These are phyloP conservation scores for Tardiomyces blankii DNA, from an alignment of 1,139 yeast genomes.

Conservation along the genomic window DNA sequence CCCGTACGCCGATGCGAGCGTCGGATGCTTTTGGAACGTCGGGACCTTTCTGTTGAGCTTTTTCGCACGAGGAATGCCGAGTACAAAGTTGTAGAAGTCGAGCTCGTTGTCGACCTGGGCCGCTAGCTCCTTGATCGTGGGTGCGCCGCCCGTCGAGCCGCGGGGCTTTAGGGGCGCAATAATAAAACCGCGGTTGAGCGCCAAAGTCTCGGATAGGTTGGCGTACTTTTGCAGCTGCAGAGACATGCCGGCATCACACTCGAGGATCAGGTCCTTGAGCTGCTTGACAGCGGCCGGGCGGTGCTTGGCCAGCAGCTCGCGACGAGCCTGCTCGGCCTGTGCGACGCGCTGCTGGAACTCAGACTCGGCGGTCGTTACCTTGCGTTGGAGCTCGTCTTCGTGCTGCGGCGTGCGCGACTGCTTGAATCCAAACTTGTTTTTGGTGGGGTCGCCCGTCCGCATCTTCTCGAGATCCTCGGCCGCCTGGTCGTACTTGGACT, in stretches of 20 bases:
- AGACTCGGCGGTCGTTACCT: constrained; percentile 73
- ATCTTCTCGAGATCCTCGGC: constrained; percentile 84
- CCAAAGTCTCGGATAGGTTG: constrained; percentile 72
- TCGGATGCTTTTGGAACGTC: constrained; percentile 69
- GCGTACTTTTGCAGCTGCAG: constrained; percentile 84
- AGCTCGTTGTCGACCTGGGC: constrained; percentile 70
- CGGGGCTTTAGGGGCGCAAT: constrained; percentile 52
- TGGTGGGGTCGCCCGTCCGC: constrained; percentile 70
- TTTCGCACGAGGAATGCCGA: constrained; percentile 18
- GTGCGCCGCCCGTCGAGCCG: constrained; percentile 25
- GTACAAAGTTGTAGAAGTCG: constrained; percentile 66
- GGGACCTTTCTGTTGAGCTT: constrained; percentile 31
- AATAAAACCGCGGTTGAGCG: constrained; percentile 77
- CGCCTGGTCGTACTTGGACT: constrained; percentile 62
- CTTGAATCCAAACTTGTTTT: constrained; percentile 58
- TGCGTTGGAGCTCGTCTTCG: constrained; percentile 77
- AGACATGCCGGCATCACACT: constrained; percentile 79
- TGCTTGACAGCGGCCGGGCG: constrained; percentile 71
- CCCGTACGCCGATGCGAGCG: constrained; percentile 31
- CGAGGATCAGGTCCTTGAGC: constrained; percentile 67
- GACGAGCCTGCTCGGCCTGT: constrained; percentile 60
- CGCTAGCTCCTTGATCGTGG: constrained; percentile 68
- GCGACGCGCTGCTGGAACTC: constrained; percentile 76
- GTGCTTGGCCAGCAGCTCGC: constrained; percentile 56
- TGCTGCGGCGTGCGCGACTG: constrained; percentile 79